phyloP scores from a whole-genome alignment of 2,329 filamentous ascomycete genomes.

The Paecilomyces sp. region DNA sequence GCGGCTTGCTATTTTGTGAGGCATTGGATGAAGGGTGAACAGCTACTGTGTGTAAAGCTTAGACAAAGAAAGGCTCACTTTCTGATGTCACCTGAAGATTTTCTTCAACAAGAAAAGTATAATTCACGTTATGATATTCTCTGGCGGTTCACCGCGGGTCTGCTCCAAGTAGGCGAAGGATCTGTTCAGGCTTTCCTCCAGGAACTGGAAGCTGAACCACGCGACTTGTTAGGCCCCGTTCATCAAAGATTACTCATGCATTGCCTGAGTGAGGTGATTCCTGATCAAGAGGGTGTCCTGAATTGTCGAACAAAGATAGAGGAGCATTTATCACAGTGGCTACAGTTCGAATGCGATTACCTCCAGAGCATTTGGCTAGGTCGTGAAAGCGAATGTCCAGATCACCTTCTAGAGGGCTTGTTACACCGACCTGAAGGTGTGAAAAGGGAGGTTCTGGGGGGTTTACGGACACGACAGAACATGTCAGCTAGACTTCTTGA shows the following conservation, averaged over 20 bases:
- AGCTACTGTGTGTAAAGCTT: not conserved
- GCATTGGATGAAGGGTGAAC: constrained; percentile 14
- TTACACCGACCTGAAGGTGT: not conserved
- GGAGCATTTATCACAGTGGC: not conserved
- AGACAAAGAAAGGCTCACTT: not conserved
- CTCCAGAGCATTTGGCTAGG: not conserved
- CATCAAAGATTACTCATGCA: constrained; percentile 34
- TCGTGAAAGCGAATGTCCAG: not conserved
- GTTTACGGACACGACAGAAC: no score
- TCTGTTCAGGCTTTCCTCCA: no score
- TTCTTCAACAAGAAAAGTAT: constrained; percentile 29
- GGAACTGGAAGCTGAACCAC: constrained; percentile 14
- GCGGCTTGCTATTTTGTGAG: constrained; percentile 28
- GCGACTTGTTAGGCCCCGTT: constrained; percentile 30
- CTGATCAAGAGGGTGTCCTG: not conserved
- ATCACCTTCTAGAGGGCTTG: not conserved
- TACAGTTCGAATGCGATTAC: constrained; percentile 1
- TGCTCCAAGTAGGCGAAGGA: constrained; percentile 12
- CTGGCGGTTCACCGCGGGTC: constrained; percentile 33
- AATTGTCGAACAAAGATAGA: not conserved
- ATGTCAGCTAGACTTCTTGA: not conserved
- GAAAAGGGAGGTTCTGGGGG: no score
- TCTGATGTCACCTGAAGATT: constrained; percentile 2
- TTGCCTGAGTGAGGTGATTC: constrained; percentile 27
- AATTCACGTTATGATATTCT: constrained; percentile 28